These are phyloP conservation scores for Termitomyces bulborhizus DNA, from an alignment of 768 basidiomycete genomes.

Conservation along the genomic window DNA sequence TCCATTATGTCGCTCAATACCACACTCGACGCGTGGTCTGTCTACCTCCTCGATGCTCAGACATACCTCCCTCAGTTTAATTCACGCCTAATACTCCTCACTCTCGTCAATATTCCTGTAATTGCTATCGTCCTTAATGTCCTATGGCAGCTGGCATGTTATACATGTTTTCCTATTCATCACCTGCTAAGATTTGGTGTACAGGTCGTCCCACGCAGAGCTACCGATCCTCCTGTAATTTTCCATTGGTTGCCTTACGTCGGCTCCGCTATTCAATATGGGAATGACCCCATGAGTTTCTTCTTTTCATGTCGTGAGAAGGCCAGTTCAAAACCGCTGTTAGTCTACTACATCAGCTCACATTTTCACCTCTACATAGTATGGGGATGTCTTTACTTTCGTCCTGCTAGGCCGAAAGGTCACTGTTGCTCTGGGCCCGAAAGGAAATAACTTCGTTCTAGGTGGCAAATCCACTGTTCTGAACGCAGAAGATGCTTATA, in stretches of 20 bases:
- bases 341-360: not conserved
- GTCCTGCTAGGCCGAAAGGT: conserved; percentile 83
- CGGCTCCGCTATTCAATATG: conserved; percentile 86
- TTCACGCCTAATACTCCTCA: conserved; percentile 32
- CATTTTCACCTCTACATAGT: conserved; percentile 37
- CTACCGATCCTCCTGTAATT: conserved; percentile 78
- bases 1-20: conserved; percentile 35
- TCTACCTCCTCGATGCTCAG: conserved; percentile 36
- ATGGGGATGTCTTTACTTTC: conserved; percentile 97
- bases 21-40: conserved; percentile 38
- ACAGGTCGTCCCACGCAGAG: conserved; percentile 65
- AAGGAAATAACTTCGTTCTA: conserved; percentile 90
- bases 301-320: conserved; percentile 74
- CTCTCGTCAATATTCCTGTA: conserved; percentile 64
- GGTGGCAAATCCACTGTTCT: conserved; percentile 91
- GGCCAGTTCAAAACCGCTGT: conserved; percentile 31
- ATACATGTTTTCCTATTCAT: not conserved
- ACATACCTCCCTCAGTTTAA: conserved; percentile 28
- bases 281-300: conserved; percentile 89
- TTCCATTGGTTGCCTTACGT: conserved; percentile 91
- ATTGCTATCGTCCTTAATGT: conserved; percentile 68
- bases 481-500: conserved; percentile 96
- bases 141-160: conserved; percentile 68
- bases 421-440: conserved; percentile 85
- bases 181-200: not conserved